Percentiles rank a stretch among this genome's conserved stretches.
These are phyloP conservation scores for Aspergillus kassunensis DNA, from an alignment of 495 filamentous ascomycete species.

Conservation along the genomic window DNA sequence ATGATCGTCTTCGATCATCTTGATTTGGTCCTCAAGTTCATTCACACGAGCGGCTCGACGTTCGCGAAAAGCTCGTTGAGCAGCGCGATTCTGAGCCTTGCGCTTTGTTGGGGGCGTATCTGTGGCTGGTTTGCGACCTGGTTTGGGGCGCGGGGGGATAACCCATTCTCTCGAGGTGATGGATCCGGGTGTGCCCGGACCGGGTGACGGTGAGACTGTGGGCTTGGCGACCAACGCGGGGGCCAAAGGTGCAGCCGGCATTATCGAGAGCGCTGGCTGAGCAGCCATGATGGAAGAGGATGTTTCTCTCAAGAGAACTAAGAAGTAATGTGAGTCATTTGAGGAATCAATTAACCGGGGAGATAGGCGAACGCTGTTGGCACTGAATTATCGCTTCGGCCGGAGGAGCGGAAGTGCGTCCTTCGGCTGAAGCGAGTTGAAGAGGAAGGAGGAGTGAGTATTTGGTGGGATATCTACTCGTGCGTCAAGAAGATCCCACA, in stretches of 20 bases:
- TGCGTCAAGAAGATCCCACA: not conserved
- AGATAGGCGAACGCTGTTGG: slow-evolving; percentile 16
- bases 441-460: not conserved
- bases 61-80: slow-evolving; percentile 89
- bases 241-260: slow-evolving; percentile 28
- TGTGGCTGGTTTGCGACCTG: slow-evolving; percentile 88
- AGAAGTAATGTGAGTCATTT: slow-evolving; percentile 2
- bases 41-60: slow-evolving; percentile 76
- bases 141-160: slow-evolving; percentile 82
- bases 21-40: slow-evolving; percentile 80
- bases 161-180: slow-evolving; percentile 81
- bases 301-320: not conserved
- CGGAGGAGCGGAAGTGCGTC: slow-evolving; percentile 43
- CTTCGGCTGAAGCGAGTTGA: slow-evolving; percentile 35
- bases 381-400: slow-evolving; percentile 24
- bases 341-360: not conserved
- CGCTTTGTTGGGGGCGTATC: slow-evolving; percentile 89
- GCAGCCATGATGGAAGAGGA: slow-evolving; percentile 27
- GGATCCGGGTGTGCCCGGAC: slow-evolving; percentile 41
- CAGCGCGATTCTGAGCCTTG: slow-evolving; percentile 90
- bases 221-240: slow-evolving; percentile 37
- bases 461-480: not conserved
- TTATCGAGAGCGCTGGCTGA: slow-evolving; percentile 27
- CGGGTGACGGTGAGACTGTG: slow-evolving; percentile 38
- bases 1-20: slow-evolving; percentile 55